phyloP scores from a whole-genome alignment of 2,329 filamentous ascomycete genomes.

The Penicillium sp. region DNA sequence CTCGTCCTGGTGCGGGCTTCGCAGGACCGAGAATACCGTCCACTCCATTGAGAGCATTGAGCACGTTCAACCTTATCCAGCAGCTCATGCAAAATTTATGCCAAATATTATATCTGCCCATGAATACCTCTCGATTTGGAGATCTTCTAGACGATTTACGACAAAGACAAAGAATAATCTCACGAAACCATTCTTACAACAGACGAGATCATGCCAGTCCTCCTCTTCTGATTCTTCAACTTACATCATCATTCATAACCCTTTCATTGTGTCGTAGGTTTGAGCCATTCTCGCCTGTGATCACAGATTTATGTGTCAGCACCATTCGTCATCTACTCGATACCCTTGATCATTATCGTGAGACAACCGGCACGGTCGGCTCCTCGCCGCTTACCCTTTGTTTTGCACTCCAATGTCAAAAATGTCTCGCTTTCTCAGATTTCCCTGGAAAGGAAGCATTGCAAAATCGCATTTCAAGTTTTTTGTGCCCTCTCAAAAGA shows the following conservation, averaged over 20 bases:
- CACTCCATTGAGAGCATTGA: conserved; percentile 13
- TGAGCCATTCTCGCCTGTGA: neutral
- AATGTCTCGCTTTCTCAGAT: neutral
- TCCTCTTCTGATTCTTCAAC: conserved; percentile 15
- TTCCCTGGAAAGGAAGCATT: neutral
- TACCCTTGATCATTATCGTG: conserved; percentile 14
- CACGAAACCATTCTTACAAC: conserved; percentile 4
- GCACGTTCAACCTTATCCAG: conserved; percentile 14
- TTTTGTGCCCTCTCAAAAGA: neutral
- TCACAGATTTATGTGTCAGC: neutral
- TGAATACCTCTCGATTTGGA: neutral
- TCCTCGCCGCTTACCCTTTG: conserved; percentile 14
- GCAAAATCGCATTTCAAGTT: neutral
- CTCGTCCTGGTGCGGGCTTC: neutral
- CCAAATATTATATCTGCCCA: neutral
- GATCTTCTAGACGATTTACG: neutral
- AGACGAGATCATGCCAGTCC: conserved; percentile 3
- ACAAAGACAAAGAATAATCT: neutral
- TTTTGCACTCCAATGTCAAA: conserved; percentile 14
- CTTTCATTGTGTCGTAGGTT: conserved; percentile 5
- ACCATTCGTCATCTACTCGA: conserved; percentile 3
- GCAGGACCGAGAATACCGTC: neutral
- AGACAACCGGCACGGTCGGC: conserved; percentile 5
- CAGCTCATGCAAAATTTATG: conserved; percentile 12
- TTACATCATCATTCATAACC: conserved; percentile 12